Percentiles rank a stretch among this genome's conserved stretches.
Conservation (phyloP, 2,329 filamentous ascomycete species). For the Microdochium bolleyi region DNA sequence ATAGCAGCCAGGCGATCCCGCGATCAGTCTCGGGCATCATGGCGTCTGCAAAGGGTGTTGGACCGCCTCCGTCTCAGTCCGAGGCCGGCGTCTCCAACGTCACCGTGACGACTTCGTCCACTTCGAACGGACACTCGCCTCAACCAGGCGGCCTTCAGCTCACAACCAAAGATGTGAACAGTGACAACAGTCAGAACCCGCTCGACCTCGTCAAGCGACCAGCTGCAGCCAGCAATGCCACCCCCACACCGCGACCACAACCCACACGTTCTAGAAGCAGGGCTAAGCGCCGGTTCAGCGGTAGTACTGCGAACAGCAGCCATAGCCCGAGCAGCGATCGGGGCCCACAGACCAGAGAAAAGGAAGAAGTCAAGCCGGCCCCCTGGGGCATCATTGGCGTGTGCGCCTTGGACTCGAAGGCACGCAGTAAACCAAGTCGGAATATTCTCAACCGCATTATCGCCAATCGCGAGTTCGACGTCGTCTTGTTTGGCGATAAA, state of each 20-base stretch:
- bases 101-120: slow-evolving; percentile 45
- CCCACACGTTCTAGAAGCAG: slow-evolving; percentile 57
- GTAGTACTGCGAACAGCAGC: slow-evolving; percentile 74
- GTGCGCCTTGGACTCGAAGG: slow-evolving; percentile 92
- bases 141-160: slow-evolving; percentile 34
- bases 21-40: slow-evolving; percentile 38
- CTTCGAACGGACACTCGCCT: slow-evolving; percentile 32
- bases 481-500: slow-evolving; percentile 97
- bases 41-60: slow-evolving; percentile 32
- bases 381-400: slow-evolving; percentile 73
- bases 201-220: slow-evolving; percentile 37
- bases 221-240: slow-evolving; percentile 16
- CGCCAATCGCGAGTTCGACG: slow-evolving; percentile 86
- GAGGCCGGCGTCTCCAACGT: slow-evolving; percentile 43
- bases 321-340: slow-evolving; percentile 71
- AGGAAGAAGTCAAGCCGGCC: slow-evolving; percentile 52
- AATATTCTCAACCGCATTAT: slow-evolving; percentile 93
- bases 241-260: slow-evolving; percentile 28
- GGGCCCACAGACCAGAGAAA: slow-evolving; percentile 43
- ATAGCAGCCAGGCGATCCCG: slow-evolving; percentile 27
- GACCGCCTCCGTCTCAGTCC: slow-evolving; percentile 31
- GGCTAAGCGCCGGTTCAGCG: slow-evolving; percentile 69
- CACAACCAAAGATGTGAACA: slow-evolving; percentile 32
- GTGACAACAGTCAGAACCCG: slow-evolving; percentile 12
- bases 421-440: slow-evolving; percentile 90